These are phyloP conservation scores for Cyberlindnera lachancei DNA, from an alignment of 805 yeast genomes.

Conservation along the genomic window DNA sequence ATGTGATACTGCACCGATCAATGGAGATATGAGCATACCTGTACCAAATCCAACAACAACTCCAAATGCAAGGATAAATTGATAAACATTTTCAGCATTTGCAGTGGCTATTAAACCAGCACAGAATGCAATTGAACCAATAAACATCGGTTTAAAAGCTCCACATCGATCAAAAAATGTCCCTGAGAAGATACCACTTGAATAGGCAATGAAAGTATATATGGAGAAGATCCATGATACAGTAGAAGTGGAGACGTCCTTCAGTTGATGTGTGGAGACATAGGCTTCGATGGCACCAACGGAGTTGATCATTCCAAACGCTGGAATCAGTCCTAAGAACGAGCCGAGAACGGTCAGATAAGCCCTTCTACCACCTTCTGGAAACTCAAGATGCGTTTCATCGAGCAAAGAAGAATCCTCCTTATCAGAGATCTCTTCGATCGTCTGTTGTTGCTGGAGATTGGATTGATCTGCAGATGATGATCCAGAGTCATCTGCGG, in stretches of 20 bases:
- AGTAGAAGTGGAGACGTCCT: slow-evolving; percentile 33
- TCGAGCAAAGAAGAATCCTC: slow-evolving; percentile 4
- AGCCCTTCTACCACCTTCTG: slow-evolving; percentile 51
- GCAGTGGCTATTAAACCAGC: slow-evolving; percentile 39
- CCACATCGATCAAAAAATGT: slow-evolving; percentile 40
- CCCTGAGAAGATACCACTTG: slow-evolving; percentile 35
- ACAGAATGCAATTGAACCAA: slow-evolving; percentile 30
- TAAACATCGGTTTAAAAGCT: slow-evolving; percentile 28
- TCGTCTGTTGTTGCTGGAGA: too few relatives aligned
- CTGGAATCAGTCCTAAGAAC: slow-evolving; percentile 44
- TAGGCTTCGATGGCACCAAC: slow-evolving; percentile 58
- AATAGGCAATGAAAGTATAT: slow-evolving; percentile 22
- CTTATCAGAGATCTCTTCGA: slow-evolving; percentile 1
- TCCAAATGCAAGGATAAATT: slow-evolving; percentile 47
- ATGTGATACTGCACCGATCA: slow-evolving; percentile 36
- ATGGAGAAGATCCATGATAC: slow-evolving; percentile 50
- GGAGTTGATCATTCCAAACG: slow-evolving; percentile 49
- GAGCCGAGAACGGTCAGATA: slow-evolving; percentile 49
- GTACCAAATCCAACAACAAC: slow-evolving; percentile 37
- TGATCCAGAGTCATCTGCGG: too few relatives aligned
- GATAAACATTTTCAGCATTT: slow-evolving; percentile 36
- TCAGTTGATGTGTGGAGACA: slow-evolving; percentile 44
- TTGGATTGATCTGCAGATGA: too few relatives aligned
- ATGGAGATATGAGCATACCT: slow-evolving; percentile 37
- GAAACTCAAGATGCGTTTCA: slow-evolving; percentile 25